These are phyloP conservation scores for Rhynchosporium secalis DNA, from an alignment of 2,329 filamentous ascomycete species.

Conservation along the genomic window DNA sequence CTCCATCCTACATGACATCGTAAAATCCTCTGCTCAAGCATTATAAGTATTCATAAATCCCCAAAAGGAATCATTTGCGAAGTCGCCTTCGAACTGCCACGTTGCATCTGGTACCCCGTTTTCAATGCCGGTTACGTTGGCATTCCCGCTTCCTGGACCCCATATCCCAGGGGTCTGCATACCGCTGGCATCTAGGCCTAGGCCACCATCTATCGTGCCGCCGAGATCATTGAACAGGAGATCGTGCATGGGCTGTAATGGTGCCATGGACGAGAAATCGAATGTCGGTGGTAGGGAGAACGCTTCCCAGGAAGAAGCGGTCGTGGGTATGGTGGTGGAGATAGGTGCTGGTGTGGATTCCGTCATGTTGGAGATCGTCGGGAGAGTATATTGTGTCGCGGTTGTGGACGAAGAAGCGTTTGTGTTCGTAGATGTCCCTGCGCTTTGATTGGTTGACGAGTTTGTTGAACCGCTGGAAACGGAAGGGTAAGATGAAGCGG, in stretches of 20 bases:
- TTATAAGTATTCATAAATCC: conserved; percentile 51
- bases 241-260: conserved; percentile 58
- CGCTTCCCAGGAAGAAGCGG: conserved; percentile 25
- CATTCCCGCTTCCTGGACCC: conserved; percentile 8
- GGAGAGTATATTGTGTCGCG: conserved; percentile 29
- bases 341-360: conserved; percentile 17
- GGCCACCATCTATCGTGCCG: conserved; percentile 20
- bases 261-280: conserved; percentile 53
- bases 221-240: conserved; percentile 56
- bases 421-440: neutral
- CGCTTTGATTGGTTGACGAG: conserved; percentile 12
- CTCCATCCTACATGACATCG: neutral
- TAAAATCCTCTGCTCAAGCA: neutral
- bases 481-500: conserved; percentile 17
- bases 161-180: conserved; percentile 11
- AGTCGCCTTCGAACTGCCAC: conserved; percentile 57
- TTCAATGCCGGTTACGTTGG: conserved; percentile 7
- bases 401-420: conserved; percentile 9
- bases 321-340: neutral
- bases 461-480: conserved; percentile 24
- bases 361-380: conserved; percentile 36
- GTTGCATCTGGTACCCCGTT: conserved; percentile 16
- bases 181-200: conserved; percentile 16
- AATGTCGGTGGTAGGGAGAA: conserved; percentile 40
- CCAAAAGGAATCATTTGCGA: conserved; percentile 57